Conservation (phyloP, 345 rosid genomes). For the rapeseed (Brassica napus) region DNA sequence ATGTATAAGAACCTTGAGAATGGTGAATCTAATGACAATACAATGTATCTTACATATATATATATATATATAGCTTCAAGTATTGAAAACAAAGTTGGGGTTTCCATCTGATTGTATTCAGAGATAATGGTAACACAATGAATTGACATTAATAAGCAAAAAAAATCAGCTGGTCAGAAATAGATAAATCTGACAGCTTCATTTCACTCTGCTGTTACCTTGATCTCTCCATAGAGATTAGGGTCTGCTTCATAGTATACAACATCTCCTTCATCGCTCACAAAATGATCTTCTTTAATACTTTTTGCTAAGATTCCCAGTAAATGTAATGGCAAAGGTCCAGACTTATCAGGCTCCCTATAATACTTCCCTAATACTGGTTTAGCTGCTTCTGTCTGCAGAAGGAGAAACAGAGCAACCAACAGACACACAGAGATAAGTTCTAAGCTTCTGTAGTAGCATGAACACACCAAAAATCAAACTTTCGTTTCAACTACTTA, state of each 20-base stretch:
- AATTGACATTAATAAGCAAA: conserved; percentile 23
- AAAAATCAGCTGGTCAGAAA: conserved; percentile 24
- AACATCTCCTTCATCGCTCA: conserved; percentile 70
- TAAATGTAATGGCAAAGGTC: conserved; percentile 68
- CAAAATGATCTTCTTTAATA: conserved; percentile 70
- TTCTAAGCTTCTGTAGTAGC: not conserved
- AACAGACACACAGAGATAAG: not conserved
- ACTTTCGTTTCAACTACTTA: conserved; percentile 34
- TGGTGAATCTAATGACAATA: conserved; percentile 9
- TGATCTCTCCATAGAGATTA: conserved; percentile 37
- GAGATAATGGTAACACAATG: conserved; percentile 23
- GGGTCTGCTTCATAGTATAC: conserved; percentile 68
- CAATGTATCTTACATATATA: not conserved
- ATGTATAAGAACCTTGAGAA: conserved; percentile 9
- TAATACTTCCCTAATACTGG: conserved; percentile 83
- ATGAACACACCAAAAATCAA: conserved; percentile 7
- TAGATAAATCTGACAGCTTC: conserved; percentile 25
- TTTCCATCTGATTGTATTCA: conserved; percentile 25
- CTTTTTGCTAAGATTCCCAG: conserved; percentile 53
- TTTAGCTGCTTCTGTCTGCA: conserved; percentile 85
- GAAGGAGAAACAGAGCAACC: not conserved
- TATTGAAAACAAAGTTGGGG: conserved; percentile 21
- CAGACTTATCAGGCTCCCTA: conserved; percentile 73
- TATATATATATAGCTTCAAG: conserved; percentile 1
- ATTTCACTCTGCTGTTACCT: conserved; percentile 36